phyloP scores from a whole-genome alignment of 805 yeast species.

The Schizosaccharomyces osmophilus region DNA sequence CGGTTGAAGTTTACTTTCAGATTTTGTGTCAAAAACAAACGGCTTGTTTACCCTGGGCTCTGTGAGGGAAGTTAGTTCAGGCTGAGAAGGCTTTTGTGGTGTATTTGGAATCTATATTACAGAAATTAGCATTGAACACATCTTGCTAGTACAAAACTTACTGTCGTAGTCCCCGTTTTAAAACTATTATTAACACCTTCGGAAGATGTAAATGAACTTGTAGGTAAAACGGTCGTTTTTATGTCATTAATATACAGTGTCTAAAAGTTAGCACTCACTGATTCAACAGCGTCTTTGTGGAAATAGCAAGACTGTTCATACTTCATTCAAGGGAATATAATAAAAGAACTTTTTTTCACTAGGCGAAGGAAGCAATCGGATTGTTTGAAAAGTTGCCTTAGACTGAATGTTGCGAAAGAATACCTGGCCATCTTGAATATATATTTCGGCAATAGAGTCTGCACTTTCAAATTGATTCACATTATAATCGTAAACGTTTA shows the following conservation, averaged over 20 bases:
- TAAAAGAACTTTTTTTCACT: background rate
- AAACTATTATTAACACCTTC: background rate
- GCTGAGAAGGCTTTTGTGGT: background rate
- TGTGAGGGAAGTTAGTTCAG: background rate
- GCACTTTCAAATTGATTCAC: background rate
- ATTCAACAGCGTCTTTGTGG: too few relatives aligned
- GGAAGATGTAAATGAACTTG: too few relatives aligned
- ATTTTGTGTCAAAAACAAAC: too few relatives aligned
- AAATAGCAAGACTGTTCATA: background rate
- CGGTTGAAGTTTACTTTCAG: too few relatives aligned
- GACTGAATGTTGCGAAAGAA: background rate
- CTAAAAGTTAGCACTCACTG: too few relatives aligned
- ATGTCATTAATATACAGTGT: too few relatives aligned
- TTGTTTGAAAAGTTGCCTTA: background rate
- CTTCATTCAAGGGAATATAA: background rate
- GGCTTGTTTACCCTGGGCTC: too few relatives aligned
- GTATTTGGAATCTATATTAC: background rate
- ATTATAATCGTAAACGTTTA: background rate
- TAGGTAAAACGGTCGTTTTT: too few relatives aligned
- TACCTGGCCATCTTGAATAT: background rate
- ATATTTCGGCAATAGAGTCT: background rate
- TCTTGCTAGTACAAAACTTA: background rate
- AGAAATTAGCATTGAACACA: too few relatives aligned
- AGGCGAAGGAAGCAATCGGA: background rate
- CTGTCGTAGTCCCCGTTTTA: background rate